Evolutionary conservation across 73 alveolate genomes (phyloP).

Genomic region (Durusdinium trenchii): DNA sequence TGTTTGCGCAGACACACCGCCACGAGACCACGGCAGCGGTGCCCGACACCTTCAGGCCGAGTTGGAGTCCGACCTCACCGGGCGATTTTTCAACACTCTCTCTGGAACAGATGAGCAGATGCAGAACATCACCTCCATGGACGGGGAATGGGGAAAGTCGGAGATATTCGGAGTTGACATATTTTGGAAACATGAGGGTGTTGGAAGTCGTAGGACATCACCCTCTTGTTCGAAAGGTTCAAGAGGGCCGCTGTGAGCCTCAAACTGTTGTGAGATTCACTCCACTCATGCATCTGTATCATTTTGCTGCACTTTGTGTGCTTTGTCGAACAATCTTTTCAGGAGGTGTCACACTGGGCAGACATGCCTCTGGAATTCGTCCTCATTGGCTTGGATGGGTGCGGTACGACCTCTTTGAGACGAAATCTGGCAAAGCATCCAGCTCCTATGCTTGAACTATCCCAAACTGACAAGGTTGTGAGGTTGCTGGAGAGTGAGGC

Average conservation of each 20-base stretch:
- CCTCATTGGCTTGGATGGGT: slow-evolving; percentile 71
- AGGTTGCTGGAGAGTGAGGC: not conserved
- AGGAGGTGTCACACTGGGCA: slow-evolving; percentile 94
- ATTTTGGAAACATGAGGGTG: not conserved
- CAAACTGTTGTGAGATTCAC: not conserved
- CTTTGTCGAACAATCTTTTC: not conserved
- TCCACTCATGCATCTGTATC: not conserved
- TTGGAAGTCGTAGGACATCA: not conserved
- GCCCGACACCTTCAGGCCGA: slow-evolving; percentile 47
- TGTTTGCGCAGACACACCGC: too few species aligned
- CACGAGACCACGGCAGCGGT: too few species aligned
- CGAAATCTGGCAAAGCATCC: slow-evolving; percentile 95
- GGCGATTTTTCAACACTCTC: not conserved
- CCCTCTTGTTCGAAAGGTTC: not conserved
- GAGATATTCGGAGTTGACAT: not conserved
- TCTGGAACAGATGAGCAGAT: not conserved
- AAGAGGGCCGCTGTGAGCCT: not conserved
- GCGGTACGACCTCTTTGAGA: slow-evolving; percentile 85
- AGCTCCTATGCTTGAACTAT: slow-evolving; percentile 18
- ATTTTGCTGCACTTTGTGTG: not conserved
- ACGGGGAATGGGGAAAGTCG: not conserved
- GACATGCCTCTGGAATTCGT: slow-evolving; percentile 53
- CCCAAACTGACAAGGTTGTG: not conserved
- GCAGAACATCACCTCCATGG: slow-evolving; percentile 1
- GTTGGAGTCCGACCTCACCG: not conserved